Conservation (phyloP, 139 green algal species). For the Zygnema circumcarinatum region DNA sequence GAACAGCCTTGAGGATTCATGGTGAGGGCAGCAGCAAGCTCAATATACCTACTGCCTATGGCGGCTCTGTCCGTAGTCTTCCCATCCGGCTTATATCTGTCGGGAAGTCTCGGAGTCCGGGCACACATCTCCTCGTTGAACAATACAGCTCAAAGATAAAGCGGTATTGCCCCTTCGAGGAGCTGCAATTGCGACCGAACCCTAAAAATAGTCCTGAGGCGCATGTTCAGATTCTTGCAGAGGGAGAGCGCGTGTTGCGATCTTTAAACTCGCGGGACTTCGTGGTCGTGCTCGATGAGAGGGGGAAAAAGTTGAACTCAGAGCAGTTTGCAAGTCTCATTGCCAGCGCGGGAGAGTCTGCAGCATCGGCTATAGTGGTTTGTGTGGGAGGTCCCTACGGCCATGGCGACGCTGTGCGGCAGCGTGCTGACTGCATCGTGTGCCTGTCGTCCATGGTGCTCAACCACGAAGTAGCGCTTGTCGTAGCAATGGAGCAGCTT, state of each 20-base stretch:
- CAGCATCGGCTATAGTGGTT: conserved; percentile 63
- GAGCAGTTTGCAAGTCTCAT: conserved; percentile 74
- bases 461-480: conserved; percentile 85
- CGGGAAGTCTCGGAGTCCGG: neutral
- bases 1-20: too few relatives aligned
- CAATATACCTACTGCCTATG: too few relatives aligned
- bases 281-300: conserved; percentile 77
- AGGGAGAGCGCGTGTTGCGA: conserved; percentile 45
- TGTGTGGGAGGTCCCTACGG: conserved; percentile 83
- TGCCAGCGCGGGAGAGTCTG: conserved; percentile 56
- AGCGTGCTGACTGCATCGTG: conserved; percentile 66
- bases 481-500: conserved; percentile 87
- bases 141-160: conserved; percentile 42
- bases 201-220: conserved; percentile 51
- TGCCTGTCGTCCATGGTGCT: conserved; percentile 77
- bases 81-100: conserved; percentile 47
- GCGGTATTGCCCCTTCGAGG: conserved; percentile 56
- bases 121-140: conserved; percentile 27
- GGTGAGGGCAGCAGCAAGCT: too few relatives aligned
- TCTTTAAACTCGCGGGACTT: conserved; percentile 14
- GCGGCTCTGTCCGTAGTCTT: conserved; percentile 8
- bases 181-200: conserved; percentile 49
- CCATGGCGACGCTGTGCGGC: conserved; percentile 67
- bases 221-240: conserved; percentile 17
- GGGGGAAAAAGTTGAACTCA: conserved; percentile 65